A percentile compares a stretch with the other conserved stretches of the same genome.
These are phyloP conservation scores for Glycine tomentella DNA, from an alignment of 306 rosid species.

Conservation along the genomic window DNA sequence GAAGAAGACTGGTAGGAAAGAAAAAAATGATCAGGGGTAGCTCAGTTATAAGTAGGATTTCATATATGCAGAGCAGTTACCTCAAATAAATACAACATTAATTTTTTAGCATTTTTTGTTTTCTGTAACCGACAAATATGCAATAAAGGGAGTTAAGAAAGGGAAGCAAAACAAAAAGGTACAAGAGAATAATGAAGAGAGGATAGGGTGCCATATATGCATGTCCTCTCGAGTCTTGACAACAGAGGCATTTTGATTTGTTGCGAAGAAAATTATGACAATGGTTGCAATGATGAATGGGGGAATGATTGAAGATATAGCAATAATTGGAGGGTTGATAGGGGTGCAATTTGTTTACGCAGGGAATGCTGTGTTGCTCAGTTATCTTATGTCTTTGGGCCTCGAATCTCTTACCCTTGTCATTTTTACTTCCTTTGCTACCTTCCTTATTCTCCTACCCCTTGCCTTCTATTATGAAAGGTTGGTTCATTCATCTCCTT, in stretches of 20 bases:
- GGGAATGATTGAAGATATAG: conserved; percentile 58
- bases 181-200: conserved; percentile 47
- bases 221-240: conserved; percentile 18
- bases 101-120: neutral
- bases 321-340: conserved; percentile 66
- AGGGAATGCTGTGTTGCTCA: conserved; percentile 66
- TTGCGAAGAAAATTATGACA: neutral
- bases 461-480: conserved; percentile 74
- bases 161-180: neutral
- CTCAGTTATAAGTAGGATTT: conserved; percentile 17
- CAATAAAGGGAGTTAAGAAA: neutral
- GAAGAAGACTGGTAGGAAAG: conserved; percentile 37
- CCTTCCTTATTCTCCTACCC: conserved; percentile 72
- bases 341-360: conserved; percentile 73
- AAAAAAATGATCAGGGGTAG: conserved; percentile 3
- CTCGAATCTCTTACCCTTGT: conserved; percentile 67
- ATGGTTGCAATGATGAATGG: conserved; percentile 30
- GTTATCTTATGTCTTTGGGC: conserved; percentile 81
- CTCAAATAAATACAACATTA: neutral
- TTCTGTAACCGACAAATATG: conserved; percentile 9
- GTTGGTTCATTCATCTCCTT: conserved; percentile 43
- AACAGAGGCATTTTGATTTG: neutral
- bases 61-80: conserved; percentile 14
- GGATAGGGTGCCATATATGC: conserved; percentile 25
- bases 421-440: conserved; percentile 60